Conservation (phyloP, 331 rosid species). For the Phaseolus coccineus region DNA sequence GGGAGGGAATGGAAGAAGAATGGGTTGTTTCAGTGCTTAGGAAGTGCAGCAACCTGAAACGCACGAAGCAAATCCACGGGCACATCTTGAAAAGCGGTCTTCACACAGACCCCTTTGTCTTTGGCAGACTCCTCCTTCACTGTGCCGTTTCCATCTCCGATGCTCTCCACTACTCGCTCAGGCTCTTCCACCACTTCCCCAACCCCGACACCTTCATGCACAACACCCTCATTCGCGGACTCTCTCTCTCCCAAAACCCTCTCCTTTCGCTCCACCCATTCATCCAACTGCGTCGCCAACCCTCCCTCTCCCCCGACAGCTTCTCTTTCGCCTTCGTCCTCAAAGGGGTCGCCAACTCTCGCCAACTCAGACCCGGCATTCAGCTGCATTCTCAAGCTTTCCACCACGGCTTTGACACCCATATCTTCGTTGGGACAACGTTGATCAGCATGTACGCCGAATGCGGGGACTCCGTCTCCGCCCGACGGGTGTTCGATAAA, state of each 20-base stretch:
- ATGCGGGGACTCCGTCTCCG: constrained; percentile 55
- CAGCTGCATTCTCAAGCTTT: constrained; percentile 68
- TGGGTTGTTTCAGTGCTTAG: constrained; percentile 53
- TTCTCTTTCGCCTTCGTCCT: constrained; percentile 81
- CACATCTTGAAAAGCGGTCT: constrained; percentile 55
- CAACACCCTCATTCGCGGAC: constrained; percentile 81
- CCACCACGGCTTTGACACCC: constrained; percentile 58
- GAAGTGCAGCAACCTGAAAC: constrained; percentile 60
- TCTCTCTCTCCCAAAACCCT: constrained; percentile 62
- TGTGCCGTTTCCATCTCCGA: constrained; percentile 67
- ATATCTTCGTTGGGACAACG: constrained; percentile 75
- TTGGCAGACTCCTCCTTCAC: constrained; percentile 80
- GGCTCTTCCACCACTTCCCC: constrained; percentile 61
- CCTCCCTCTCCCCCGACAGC: constrained; percentile 59
- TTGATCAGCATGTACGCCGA: constrained; percentile 74
- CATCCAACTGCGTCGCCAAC: constrained; percentile 60
- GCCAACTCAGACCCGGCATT: constrained; percentile 52
- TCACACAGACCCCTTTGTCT: constrained; percentile 53
- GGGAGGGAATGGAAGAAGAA: constrained; percentile 42
- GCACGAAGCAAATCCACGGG: constrained; percentile 66
- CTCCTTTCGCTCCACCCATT: constrained; percentile 55
- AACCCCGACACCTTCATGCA: constrained; percentile 86
- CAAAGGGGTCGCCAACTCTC: constrained; percentile 69
- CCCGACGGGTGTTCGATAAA: constrained; percentile 74
- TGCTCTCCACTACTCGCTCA: constrained; percentile 65